These are phyloP conservation scores for Pneumocystis canis DNA, from an alignment of 1,139 yeast species.

Conservation along the genomic window DNA sequence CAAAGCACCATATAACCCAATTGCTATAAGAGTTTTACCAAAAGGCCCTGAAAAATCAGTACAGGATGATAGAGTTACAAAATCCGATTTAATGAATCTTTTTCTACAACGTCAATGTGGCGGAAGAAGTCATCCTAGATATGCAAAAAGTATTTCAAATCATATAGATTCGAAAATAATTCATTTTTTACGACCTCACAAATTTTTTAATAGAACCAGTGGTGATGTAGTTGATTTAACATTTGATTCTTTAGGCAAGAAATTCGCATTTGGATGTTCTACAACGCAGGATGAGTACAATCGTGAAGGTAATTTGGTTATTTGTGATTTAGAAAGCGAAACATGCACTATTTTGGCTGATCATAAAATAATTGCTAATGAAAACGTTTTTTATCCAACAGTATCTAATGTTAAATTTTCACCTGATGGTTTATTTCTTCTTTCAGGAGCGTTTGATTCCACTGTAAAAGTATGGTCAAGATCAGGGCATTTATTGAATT, in stretches of 20 bases:
- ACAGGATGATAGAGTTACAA: neutral
- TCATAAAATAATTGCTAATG: slow-evolving; percentile 3
- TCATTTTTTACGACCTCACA: neutral
- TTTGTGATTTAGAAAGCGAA: slow-evolving; percentile 5
- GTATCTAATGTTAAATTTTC: slow-evolving; percentile 6
- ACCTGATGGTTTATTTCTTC: slow-evolving; percentile 1
- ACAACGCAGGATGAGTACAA: slow-evolving; percentile 6
- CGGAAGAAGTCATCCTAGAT: neutral
- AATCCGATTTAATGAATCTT: neutral
- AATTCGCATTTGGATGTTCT: slow-evolving; percentile 6
- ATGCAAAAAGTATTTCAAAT: neutral
- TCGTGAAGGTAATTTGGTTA: slow-evolving; percentile 6
- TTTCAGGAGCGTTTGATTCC: slow-evolving; percentile 6
- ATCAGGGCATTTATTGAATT: slow-evolving; percentile 1
- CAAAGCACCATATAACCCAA: neutral
- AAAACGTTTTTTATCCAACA: slow-evolving; percentile 3
- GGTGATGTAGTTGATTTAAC: neutral
- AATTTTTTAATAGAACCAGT: neutral
- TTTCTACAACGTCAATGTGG: neutral
- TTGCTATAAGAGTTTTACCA: neutral
- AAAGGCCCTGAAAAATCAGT: neutral
- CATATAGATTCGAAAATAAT: neutral
- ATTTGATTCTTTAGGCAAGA: neutral
- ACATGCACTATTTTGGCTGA: neutral
- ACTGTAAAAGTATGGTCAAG: slow-evolving; percentile 6